Evolutionary conservation across 2,329 filamentous ascomycete species (phyloP), one percentile per base, ranked within the genome.

Genomic region (Diaporthe nobilis): DNA sequence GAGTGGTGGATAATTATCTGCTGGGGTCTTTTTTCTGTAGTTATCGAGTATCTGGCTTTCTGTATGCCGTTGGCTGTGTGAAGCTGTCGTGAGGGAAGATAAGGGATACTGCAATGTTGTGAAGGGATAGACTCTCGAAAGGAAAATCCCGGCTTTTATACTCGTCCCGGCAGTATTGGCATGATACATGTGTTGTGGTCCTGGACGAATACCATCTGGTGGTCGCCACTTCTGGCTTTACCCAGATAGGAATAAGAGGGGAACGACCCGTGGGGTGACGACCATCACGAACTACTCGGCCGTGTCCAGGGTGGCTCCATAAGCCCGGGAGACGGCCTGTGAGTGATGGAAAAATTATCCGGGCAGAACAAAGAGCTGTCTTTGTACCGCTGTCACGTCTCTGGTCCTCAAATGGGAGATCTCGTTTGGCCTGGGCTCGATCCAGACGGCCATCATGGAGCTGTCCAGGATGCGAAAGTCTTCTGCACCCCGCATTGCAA

Each of bases 241-340:
- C 72, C 75, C 49, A 70, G 65, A 70, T 67, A 57, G 75, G 72
- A 49, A 49, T 67, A 75, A 73, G 67, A 76, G 75, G 42, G 39
- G 58, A 47, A 31, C 37, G 25, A 22, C 9, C 22, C 28, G 63
- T 76, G 75, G 65, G 37, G 75, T 72, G 75, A 74, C 67, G 61
- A 34, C 57, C 72, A 47, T 68, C 63, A 74, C 55, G 63, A 49
- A 51, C 55, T 68, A 68, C 58, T 73, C 71, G 58, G 47, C 37
- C 25, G 47, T 34, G 55, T 44, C 34, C 34, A 44, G 71, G 60
- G 71, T 47, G 31, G 71, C 70, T 49, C 70, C 53, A 72, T 49
- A 42, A 60, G 55, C 10, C 70, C 39, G n/a, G 39, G 7, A 15
- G 25, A 31, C 34, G 47, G 28, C 51, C 60, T 73, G 51, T 73